Conservation (phyloP, 371 early-diverging fungal species). For the Lichtheimia ornata region DNA sequence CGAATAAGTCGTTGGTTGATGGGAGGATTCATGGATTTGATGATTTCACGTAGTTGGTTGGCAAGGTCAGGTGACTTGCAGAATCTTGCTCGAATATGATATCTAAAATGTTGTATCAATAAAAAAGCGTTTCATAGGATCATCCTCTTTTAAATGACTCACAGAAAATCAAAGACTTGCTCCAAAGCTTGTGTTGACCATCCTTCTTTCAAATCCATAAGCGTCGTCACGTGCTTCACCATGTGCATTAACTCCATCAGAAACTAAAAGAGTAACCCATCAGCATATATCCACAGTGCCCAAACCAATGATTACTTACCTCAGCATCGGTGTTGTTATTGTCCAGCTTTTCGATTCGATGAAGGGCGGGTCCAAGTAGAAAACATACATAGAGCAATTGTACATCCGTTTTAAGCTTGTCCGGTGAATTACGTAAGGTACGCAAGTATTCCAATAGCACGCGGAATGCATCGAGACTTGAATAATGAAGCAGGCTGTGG, state of each 20-base stretch:
- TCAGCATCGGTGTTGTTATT: conserved; percentile 42
- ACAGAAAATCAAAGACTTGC: conserved; percentile 60
- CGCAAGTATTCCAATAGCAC: conserved; percentile 41
- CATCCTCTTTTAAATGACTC: conserved; percentile 11
- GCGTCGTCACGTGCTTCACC: conserved; percentile 47
- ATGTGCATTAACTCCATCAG: conserved; percentile 51
- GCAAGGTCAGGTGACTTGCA: conserved; percentile 46
- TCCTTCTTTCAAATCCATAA: conserved; percentile 52
- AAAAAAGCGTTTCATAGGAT: background rate
- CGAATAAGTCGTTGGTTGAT: conserved; percentile 44
- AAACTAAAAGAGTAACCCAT: conserved; percentile 25
- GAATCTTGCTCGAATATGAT: conserved; percentile 49
- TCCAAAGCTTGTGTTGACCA: conserved; percentile 56
- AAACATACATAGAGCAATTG: conserved; percentile 77
- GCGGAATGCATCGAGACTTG: conserved; percentile 57
- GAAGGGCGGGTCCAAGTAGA: conserved; percentile 71
- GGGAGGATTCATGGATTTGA: conserved; percentile 47
- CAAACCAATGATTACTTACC: conserved; percentile 20
- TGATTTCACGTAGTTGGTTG: conserved; percentile 42
- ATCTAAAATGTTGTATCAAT: conserved; percentile 11
- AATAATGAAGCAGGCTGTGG: conserved; percentile 65
- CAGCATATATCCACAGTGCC: background rate
- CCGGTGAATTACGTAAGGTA: conserved; percentile 31
- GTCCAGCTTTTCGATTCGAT: conserved; percentile 67
- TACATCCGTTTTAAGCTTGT: conserved; percentile 63